These are phyloP conservation scores for Straminergon stramineum DNA, from an alignment of 225 moss, liverwort and hornwort species.

Conservation along the genomic window DNA sequence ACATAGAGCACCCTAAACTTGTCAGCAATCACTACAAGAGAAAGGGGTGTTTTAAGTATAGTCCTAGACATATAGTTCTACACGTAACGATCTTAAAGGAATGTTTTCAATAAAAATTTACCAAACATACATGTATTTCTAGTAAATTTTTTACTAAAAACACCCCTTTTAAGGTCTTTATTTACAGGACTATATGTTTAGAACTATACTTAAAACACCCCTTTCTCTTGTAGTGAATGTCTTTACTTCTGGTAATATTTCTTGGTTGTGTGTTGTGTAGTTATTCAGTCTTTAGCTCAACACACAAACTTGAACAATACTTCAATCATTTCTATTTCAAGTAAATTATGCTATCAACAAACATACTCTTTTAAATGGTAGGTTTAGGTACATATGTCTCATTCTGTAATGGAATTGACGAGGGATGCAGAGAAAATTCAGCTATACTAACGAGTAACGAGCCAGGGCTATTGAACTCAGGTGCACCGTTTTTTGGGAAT, in stretches of 20 bases:
- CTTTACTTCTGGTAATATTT: neutral
- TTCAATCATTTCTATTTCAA: neutral
- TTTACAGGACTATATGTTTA: too few species aligned
- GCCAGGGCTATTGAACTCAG: neutral
- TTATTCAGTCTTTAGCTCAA: neutral
- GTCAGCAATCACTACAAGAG: too few species aligned
- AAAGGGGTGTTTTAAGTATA: too few species aligned
- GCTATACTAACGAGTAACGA: neutral
- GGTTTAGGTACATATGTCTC: neutral
- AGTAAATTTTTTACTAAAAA: too few species aligned
- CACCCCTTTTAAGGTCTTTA: too few species aligned
- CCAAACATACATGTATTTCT: too few species aligned
- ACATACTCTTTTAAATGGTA: neutral
- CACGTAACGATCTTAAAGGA: too few species aligned
- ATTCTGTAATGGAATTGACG: neutral
- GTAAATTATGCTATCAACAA: neutral
- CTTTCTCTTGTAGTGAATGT: too few species aligned
- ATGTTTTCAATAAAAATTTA: too few species aligned
- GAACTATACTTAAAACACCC: too few species aligned
- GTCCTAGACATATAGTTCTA: too few species aligned
- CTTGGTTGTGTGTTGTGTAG: neutral
- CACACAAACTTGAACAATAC: neutral
- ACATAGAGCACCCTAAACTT: too few species aligned
- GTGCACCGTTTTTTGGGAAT: conserved; percentile 18
- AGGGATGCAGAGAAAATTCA: neutral